Base-by-base conservation (phyloP, 768 basidiomycete genomes). In the Suillus sp. region DNA sequence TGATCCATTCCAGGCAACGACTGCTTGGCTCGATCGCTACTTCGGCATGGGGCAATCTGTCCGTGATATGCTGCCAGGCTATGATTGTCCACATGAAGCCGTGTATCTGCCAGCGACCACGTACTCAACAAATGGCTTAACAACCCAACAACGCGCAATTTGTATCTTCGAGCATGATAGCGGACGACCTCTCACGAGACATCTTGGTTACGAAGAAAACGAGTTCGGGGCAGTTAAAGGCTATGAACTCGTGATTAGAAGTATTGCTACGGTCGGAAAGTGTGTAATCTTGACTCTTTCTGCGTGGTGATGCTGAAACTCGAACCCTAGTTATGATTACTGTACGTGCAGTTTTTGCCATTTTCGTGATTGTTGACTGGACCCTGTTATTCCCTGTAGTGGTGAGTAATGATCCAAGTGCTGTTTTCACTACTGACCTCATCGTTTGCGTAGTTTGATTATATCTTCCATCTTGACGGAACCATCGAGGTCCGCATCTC, bases 401-500 rank as follows among this genome's bases (percentile, higher is more conserved):
- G 74, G 77, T 79, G 69, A 67, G 14, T 9, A 2, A 48, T 37
- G 2, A 60, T 14, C 22, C 3, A 20, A 59, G 35, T 59, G 54
- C 37, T n/a, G n/a, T 14, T 63, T 42, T 22, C 62, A 64, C 45
- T 22, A 27, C 18, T 42, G 62, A 64, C 37, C 63, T 65, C 50
- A 67, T 42, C 8, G 6, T 13, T n/a, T 38, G 45, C 6, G 22
- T 66, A 84, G 81, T 89, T 88, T 69, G 88, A 89, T 66, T 89
- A 88, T 70, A 83, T 82, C 2, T 88, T 89, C 78, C 81, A 84
- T 62, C 70, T 87, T 20, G 88, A 89, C 65, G 87, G 88, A 4
- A 87, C 86, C 3, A 81, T 90, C 27, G 88, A 90, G 75, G 85
- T 88, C n/a, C 79, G 85, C 1, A 37, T 88, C 20, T 88, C 87